Base-by-base conservation (phyloP, 495 filamentous ascomycete genomes). In the Aspergillus asperescens region DNA sequence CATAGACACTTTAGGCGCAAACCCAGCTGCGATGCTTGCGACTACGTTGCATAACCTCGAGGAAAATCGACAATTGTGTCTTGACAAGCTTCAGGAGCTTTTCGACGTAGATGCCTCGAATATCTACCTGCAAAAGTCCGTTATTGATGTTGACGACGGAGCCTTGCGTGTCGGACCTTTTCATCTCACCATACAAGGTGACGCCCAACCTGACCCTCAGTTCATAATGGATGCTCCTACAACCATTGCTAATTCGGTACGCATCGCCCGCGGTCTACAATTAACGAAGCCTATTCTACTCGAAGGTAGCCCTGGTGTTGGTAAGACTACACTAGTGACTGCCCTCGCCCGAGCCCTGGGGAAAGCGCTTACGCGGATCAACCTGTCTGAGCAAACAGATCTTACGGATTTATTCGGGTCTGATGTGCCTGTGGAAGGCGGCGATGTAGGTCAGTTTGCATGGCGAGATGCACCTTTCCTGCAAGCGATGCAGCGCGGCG, bases 381-480 rank as follows among this genome's bases (percentile, higher is more conserved):
- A 99, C 62, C 75, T 99, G 50, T 96, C 93, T 0, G 94, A 97
- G 55, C 94, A 99, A 69, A 96, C 94, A 1, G 94, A 99, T 60
- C 72, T 99, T 18, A 93, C 95, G 75, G 94, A 99, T 63, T 71
- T 99, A 8, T 99, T 99, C 67, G 94, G 94, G 32, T 96, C 91
- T 5, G 94, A 99, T 75, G 88, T 95, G 2, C 94, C 94, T 1
- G 81, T 95, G 9, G 92, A 96, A 68, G 92, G 90, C 34, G 89
- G 83, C 0, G 80, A 87, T 60, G 83, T 87, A 16, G 93, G 94
- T 2, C 83, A 86, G 48, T 99, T 99, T 56, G 82, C 83, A 5
- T 99, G 94, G 94, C 81, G 90, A 52, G 91, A 97, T 67, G 94
- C 90, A 12, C 90, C 94, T 1, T 99, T 97, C 63, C 72, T 99